phyloP scores from a whole-genome alignment of 371 early-diverging fungal species.

The Mortierella sp. region DNA sequence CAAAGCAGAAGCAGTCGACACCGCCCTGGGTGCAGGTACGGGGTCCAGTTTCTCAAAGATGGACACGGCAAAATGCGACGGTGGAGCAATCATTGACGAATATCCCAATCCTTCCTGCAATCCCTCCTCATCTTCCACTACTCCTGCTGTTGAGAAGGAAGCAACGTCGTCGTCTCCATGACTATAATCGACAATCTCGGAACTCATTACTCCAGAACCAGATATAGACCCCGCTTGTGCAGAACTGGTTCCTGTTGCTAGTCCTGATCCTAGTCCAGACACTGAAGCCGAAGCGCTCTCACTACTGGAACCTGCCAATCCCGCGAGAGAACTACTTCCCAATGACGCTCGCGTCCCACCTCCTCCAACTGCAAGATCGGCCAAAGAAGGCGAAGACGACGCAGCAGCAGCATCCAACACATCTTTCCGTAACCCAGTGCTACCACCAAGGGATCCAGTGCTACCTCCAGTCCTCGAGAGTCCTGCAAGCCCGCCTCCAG shows the following conservation, averaged over 20 bases:
- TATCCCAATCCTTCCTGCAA: not conserved
- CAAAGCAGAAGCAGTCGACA: constrained; percentile 4
- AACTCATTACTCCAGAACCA: not conserved
- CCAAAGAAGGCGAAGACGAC: not conserved
- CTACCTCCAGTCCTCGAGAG: not conserved
- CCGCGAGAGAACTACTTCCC: not conserved
- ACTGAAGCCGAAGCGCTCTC: too few species aligned
- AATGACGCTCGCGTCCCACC: not conserved
- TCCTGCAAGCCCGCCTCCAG: not conserved
- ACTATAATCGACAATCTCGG: not conserved
- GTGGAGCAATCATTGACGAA: constrained; percentile 37
- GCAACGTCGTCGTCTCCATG: not conserved
- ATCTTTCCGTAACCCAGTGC: not conserved
- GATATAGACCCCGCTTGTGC: not conserved
- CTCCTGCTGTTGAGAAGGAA: not conserved
- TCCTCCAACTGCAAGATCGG: not conserved
- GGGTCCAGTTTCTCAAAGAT: constrained; percentile 48
- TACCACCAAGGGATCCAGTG: not conserved
- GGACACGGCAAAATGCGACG: constrained; percentile 44
- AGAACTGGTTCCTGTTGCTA: not conserved
- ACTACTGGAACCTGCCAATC: not conserved
- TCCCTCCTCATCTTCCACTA: too few species aligned
- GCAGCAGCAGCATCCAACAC: not conserved
- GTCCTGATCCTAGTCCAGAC: not conserved
- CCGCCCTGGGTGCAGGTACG: constrained; percentile 29